These are phyloP conservation scores for Lactarius sp. DNA, from an alignment of 768 basidiomycete genomes.

Conservation along the genomic window DNA sequence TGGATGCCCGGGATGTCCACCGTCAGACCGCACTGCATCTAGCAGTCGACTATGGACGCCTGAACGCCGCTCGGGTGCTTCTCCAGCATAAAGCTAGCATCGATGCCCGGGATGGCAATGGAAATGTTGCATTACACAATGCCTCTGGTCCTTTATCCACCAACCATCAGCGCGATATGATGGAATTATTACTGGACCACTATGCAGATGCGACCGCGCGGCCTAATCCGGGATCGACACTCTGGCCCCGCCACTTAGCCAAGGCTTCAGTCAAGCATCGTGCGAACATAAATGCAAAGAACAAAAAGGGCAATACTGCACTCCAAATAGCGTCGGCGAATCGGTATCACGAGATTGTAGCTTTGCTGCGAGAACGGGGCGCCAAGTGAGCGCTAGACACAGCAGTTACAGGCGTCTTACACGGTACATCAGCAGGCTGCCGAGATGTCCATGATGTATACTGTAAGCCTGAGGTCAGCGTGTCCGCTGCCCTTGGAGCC, in stretches of 20 bases:
- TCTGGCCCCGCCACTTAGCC: background rate
- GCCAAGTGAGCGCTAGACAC: no score
- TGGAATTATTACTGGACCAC: background rate
- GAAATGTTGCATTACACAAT: background rate
- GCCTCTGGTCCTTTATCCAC: background rate
- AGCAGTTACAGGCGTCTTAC: no score
- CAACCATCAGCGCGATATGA: background rate
- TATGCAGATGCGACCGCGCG: background rate
- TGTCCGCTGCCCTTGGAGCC: no score
- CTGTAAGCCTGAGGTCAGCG: no score
- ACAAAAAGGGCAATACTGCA: background rate
- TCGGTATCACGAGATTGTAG: no score
- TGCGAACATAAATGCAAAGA: background rate
- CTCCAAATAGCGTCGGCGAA: background rate
- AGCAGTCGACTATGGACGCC: background rate
- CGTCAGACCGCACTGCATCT: background rate
- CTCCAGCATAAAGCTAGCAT: background rate
- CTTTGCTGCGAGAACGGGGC: no score
- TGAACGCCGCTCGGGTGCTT: background rate
- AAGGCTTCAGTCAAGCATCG: background rate
- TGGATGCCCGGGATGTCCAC: background rate
- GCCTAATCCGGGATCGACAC: background rate
- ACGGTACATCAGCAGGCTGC: no score
- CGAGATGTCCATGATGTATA: no score
- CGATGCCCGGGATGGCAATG: background rate